Conservation (phyloP, 208 protist species). For the Jaenimonas drosophilae region DNA sequence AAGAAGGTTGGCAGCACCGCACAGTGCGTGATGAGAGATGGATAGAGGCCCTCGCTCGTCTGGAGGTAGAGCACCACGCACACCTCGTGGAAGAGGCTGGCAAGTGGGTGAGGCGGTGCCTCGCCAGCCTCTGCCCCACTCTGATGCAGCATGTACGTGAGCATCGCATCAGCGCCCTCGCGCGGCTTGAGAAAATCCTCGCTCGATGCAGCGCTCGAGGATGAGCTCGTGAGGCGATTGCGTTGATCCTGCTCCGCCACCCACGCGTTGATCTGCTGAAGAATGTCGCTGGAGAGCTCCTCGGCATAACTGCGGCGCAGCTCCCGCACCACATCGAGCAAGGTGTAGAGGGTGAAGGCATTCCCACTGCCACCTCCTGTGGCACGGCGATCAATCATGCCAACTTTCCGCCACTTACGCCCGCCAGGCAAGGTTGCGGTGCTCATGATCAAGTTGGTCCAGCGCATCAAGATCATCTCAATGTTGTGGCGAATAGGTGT, state of each 20-base stretch:
- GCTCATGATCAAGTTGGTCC: constrained; percentile 67
- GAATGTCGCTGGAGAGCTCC: constrained; percentile 6
- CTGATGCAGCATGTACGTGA: too few species aligned
- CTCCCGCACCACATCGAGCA: constrained; percentile 49
- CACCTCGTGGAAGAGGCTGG: constrained; percentile 31
- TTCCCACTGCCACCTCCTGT: constrained; percentile 6
- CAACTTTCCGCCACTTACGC: constrained; percentile 11
- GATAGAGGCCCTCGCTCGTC: constrained; percentile 49
- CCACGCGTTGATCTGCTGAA: neutral
- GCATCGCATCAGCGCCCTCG: neutral
- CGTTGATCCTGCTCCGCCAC: neutral
- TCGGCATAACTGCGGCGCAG: constrained; percentile 24
- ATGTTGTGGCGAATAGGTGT: too few species aligned
- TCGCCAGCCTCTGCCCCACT: neutral
- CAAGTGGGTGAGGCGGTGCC: neutral
- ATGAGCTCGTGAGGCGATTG: too few species aligned
- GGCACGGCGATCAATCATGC: neutral
- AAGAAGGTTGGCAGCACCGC: constrained; percentile 18
- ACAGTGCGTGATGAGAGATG: constrained; percentile 54
- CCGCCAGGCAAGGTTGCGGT: neutral
- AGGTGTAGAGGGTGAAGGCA: constrained; percentile 19
- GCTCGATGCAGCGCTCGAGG: too few species aligned
- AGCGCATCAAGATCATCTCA: constrained; percentile 16
- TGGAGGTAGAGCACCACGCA: constrained; percentile 29
- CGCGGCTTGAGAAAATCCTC: too few species aligned